Percentiles rank a stretch among this genome's conserved stretches.
These are phyloP conservation scores for Paragyromitra xinjiangensis DNA, from an alignment of 495 filamentous ascomycete genomes.

Conservation along the genomic window DNA sequence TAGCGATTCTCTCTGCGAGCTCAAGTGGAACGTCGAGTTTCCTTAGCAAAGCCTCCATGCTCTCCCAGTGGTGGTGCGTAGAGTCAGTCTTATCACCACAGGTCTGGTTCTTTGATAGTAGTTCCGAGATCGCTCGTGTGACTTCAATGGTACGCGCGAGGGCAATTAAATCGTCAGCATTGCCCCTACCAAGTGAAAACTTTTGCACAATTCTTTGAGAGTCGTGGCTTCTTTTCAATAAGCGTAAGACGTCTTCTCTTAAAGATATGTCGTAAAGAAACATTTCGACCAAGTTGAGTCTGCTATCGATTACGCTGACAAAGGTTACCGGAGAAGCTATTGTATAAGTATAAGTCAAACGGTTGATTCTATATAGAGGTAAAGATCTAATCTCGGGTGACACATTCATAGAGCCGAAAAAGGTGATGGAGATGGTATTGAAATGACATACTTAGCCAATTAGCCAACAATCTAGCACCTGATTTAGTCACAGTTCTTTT, in stretches of 20 bases:
- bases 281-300: slow-evolving; percentile 81
- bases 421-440: not conserved
- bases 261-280: slow-evolving; percentile 71
- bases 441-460: slow-evolving; percentile 74
- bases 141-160: slow-evolving; percentile 83
- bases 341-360: not conserved
- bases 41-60: slow-evolving; percentile 20
- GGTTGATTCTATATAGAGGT: slow-evolving; percentile 1
- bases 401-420: not conserved
- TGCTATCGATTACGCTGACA: slow-evolving; percentile 75
- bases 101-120: slow-evolving; percentile 58
- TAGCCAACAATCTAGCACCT: slow-evolving; percentile 80
- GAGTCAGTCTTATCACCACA: not conserved
- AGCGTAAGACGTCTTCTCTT: slow-evolving; percentile 69
- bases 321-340: slow-evolving; percentile 84
- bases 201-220: slow-evolving; percentile 90
- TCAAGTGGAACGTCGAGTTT: slow-evolving; percentile 70
- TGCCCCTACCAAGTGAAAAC: slow-evolving; percentile 89
- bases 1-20: slow-evolving; percentile 74
- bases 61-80: slow-evolving; percentile 11
- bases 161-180: slow-evolving; percentile 88
- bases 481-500: slow-evolving; percentile 89
- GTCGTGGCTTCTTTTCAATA: slow-evolving; percentile 83
- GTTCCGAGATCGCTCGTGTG: slow-evolving; percentile 71
- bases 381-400: slow-evolving; percentile 1